Percentiles rank a stretch among this genome's conserved stretches.
These are phyloP conservation scores for Inonotus hispidus DNA, from an alignment of 1,284 basidiomycete genomes.

Conservation along the genomic window DNA sequence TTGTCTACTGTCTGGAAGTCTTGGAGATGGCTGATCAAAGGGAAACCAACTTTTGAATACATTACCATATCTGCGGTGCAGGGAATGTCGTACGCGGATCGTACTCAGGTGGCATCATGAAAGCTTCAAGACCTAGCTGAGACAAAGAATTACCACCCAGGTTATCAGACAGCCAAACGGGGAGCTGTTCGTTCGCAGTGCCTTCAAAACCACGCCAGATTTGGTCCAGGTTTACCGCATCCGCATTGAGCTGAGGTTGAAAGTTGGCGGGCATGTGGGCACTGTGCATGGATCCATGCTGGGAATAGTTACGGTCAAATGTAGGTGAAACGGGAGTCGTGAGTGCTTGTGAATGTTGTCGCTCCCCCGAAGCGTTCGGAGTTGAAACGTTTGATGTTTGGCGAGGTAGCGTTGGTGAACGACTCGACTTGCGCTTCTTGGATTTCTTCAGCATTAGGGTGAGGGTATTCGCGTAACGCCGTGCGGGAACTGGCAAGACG, in stretches of 20 bases:
- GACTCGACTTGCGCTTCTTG: slow-evolving; percentile 48
- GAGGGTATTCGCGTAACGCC: slow-evolving; percentile 82
- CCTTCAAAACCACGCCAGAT: slow-evolving; percentile 71
- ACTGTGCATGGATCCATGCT: slow-evolving; percentile 37
- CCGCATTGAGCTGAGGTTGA: slow-evolving; percentile 30
- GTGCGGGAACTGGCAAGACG: slow-evolving; percentile 68
- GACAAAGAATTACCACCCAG: slow-evolving; percentile 68
- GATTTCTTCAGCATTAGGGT: slow-evolving; percentile 83
- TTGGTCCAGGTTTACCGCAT: slow-evolving; percentile 55
- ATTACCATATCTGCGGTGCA: slow-evolving; percentile 66
- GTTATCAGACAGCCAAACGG: slow-evolving; percentile 78
- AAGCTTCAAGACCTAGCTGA: slow-evolving; percentile 78
- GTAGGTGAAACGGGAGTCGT: slow-evolving; percentile 31
- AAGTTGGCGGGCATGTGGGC: slow-evolving; percentile 29
- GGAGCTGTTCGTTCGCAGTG: slow-evolving; percentile 66
- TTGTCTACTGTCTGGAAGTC: background rate
- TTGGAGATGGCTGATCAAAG: background rate
- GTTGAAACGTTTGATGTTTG: slow-evolving; percentile 14
- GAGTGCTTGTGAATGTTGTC: slow-evolving; percentile 28
- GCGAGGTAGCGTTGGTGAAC: slow-evolving; percentile 51
- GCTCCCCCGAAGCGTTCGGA: slow-evolving; percentile 26
- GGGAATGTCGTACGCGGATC: slow-evolving; percentile 39
- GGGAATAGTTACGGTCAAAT: slow-evolving; percentile 39
- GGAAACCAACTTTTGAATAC: background rate
- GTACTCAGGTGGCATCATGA: slow-evolving; percentile 70